Percentiles rank a stretch among this genome's conserved stretches.
Conservation (phyloP, 2,329 filamentous ascomycete species). For the Ophioceras dolichostomum region DNA sequence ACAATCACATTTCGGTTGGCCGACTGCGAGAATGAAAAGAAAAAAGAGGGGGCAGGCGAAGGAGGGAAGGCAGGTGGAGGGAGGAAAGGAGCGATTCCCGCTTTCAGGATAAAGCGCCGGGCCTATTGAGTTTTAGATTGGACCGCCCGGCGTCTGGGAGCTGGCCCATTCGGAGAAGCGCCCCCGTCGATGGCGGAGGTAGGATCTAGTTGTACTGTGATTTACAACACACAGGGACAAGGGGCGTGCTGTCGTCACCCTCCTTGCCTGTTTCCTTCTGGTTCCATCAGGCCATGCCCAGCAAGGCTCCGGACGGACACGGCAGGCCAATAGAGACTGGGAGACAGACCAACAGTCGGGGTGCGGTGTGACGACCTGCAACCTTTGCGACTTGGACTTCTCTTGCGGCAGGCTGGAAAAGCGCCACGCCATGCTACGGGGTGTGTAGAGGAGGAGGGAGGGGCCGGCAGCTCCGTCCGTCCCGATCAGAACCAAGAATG, state of each 20-base stretch:
- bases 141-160: not conserved
- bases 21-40: not conserved
- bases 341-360: too few species aligned
- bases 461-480: too few species aligned
- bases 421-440: not conserved
- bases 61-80: too few species aligned
- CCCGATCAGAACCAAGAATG: not conserved
- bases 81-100: not conserved
- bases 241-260: not conserved
- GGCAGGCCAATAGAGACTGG: not conserved
- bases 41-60: not conserved
- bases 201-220: not conserved
- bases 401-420: not conserved
- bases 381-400: too few species aligned
- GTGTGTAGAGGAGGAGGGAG: too few species aligned
- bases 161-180: not conserved
- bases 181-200: not conserved
- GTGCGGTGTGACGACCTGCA: too few species aligned
- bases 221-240: not conserved
- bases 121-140: slow-evolving; percentile 1
- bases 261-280: too few species aligned
- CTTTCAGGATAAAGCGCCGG: slow-evolving; percentile 2
- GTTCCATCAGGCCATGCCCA: not conserved
- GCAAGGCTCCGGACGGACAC: not conserved
- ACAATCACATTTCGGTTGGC: not conserved